These are phyloP conservation scores for Fusarium virguliforme DNA, from an alignment of 2,329 filamentous ascomycete genomes.

Conservation along the genomic window DNA sequence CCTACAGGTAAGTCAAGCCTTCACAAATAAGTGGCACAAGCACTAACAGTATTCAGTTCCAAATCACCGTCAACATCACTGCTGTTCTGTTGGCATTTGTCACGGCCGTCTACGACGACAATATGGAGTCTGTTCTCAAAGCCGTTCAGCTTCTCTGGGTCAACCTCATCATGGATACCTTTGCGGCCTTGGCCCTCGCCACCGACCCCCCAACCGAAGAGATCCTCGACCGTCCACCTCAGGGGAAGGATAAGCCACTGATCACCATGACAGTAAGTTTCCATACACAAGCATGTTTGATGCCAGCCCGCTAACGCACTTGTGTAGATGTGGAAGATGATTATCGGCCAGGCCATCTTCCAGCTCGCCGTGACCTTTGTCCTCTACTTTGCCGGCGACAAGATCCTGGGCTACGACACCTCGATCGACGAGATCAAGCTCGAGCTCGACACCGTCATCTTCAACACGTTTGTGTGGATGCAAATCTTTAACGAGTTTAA, in stretches of 20 bases:
- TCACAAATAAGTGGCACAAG: not conserved
- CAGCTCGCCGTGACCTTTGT: not conserved
- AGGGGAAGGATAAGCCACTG: not conserved
- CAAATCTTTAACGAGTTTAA: conserved; percentile 80
- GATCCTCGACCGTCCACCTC: not conserved
- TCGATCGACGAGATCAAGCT: conserved; percentile 58
- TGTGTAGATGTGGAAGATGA: conserved; percentile 8
- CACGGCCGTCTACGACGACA: not conserved
- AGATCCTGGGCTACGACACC: not conserved
- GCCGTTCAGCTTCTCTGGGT: conserved; percentile 79
- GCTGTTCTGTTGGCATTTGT: not conserved
- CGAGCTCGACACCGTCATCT: conserved; percentile 68
- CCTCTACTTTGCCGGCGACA: conserved; percentile 9
- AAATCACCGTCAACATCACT: conserved; percentile 12
- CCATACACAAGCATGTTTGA: not conserved
- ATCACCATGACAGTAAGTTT: not conserved
- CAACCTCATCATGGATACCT: conserved; percentile 80
- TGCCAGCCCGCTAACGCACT: not conserved
- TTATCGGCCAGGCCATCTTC: conserved; percentile 2
- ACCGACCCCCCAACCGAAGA: conserved; percentile 4
- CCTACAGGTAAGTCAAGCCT: not conserved
- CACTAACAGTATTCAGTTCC: not conserved
- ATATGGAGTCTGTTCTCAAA: conserved; percentile 75
- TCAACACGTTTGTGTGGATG: conserved; percentile 80
- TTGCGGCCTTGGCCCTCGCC: conserved; percentile 74